Evolutionary conservation across 2,329 filamentous ascomycete species (phyloP).

Genomic region (Phaeomoniella chlamydospora): DNA sequence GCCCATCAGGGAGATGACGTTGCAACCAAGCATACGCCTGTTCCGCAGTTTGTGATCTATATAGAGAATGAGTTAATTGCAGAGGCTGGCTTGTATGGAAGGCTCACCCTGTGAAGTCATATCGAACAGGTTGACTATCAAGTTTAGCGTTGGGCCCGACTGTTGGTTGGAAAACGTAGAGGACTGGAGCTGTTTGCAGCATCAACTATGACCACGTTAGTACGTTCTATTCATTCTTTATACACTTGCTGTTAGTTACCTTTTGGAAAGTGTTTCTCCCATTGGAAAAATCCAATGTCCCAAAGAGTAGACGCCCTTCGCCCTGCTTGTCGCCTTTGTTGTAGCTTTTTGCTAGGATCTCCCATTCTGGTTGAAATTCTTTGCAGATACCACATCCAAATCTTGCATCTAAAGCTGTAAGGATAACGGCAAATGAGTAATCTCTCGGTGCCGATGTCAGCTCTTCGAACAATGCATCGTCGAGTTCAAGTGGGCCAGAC

Average conservation of each 20-base stretch:
- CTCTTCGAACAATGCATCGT: conserved; percentile 59
- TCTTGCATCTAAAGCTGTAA: conserved; percentile 72
- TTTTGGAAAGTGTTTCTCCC: conserved; percentile 77
- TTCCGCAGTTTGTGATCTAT: conserved; percentile 60
- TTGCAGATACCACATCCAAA: conserved; percentile 78
- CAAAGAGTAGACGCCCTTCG: conserved; percentile 61
- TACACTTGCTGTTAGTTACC: too few relatives aligned
- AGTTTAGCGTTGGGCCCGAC: conserved; percentile 61
- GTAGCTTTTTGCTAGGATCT: conserved; percentile 76
- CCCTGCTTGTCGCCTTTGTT: conserved; percentile 64
- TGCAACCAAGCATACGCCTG: conserved; percentile 64
- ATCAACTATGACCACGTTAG: not conserved
- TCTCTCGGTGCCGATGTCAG: conserved; percentile 67
- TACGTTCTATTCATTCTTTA: too few relatives aligned
- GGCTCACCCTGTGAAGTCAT: conserved; percentile 73
- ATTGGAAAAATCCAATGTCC: conserved; percentile 73
- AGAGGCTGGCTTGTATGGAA: conserved; percentile 3
- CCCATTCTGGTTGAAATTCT: conserved; percentile 91
- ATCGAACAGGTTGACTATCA: conserved; percentile 56
- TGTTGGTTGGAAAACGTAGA: conserved; percentile 78
- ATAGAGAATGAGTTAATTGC: not conserved
- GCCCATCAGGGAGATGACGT: conserved; percentile 62
- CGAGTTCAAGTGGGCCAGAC: conserved; percentile 58
- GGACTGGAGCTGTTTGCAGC: conserved; percentile 84
- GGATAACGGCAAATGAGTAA: conserved; percentile 65